Conservation (phyloP, 2,329 filamentous ascomycete species). For the Diaporthe australafricana region DNA sequence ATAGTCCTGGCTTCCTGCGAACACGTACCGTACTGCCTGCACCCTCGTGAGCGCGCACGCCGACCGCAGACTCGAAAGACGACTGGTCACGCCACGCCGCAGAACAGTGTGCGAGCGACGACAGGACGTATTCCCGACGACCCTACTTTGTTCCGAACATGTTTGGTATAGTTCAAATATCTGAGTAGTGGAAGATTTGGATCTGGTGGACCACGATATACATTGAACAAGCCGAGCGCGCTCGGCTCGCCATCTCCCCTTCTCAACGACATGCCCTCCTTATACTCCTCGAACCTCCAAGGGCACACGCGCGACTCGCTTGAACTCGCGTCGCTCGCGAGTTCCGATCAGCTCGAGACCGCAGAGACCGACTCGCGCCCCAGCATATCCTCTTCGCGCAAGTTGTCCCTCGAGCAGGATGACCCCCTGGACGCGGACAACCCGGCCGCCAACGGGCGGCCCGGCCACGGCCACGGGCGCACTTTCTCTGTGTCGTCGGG, state of each 20-base stretch:
- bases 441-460: conserved; percentile 58
- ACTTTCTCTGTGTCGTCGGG: conserved; percentile 92
- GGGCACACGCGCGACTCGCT: conserved; percentile 84
- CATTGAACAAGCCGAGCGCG: conserved; percentile 19
- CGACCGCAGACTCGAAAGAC: not conserved
- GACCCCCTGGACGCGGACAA: conserved; percentile 79
- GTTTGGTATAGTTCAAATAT: conserved; percentile 13
- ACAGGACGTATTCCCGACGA: not conserved
- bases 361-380: conserved; percentile 80
- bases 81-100: not conserved
- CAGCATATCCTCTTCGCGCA: conserved; percentile 92
- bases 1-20: not conserved
- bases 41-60: not conserved
- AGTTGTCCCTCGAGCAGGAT: conserved; percentile 88
- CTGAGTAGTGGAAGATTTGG: conserved; percentile 27
- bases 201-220: conserved; percentile 17
- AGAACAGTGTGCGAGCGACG: not conserved
- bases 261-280: conserved; percentile 49
- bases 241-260: conserved; percentile 22
- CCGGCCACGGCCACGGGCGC: conserved; percentile 61
- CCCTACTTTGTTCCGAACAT: conserved; percentile 27
- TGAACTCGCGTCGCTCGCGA: conserved; percentile 94
- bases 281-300: conserved; percentile 57
- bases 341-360: conserved; percentile 75
- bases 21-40: not conserved